A percentile compares a stretch with the other conserved stretches of the same genome.
Conservation (phyloP, 1,284 basidiomycete species). For the Schizopora paradoxa region DNA sequence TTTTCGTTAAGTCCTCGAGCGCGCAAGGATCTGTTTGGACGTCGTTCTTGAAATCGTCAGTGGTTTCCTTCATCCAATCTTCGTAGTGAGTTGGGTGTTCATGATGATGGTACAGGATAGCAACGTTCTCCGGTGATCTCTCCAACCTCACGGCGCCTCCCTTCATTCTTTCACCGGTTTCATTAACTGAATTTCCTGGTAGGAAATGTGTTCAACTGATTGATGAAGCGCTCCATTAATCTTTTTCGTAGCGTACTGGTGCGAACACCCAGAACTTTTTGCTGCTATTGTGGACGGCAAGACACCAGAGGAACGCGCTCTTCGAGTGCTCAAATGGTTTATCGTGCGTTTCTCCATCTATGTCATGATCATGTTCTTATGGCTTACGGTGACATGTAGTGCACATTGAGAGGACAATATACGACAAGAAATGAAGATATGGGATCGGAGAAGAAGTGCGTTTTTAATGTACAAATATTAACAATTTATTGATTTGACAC, state of each 20-base stretch:
- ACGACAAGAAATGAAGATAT: constrained; percentile 89
- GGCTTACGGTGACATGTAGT: constrained; percentile 34
- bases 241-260: constrained; percentile 72
- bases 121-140: constrained; percentile 87
- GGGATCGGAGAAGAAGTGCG: constrained; percentile 95
- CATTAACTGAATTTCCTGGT: constrained; percentile 86
- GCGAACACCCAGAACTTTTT: constrained; percentile 82
- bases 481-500: constrained; percentile 10
- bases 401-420: constrained; percentile 92
- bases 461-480: constrained; percentile 14
- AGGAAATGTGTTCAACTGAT: constrained; percentile 19
- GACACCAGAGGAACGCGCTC: constrained; percentile 65
- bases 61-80: constrained; percentile 20
- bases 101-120: constrained; percentile 44
- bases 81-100: constrained; percentile 6
- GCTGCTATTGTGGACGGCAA: constrained; percentile 75
- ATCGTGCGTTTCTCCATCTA: constrained; percentile 49
- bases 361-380: constrained; percentile 7
- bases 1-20: too few relatives aligned
- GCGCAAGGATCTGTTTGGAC: constrained; percentile 74
- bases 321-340: constrained; percentile 86
- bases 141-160: constrained; percentile 93
- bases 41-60: constrained; percentile 77
- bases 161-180: constrained; percentile 85
- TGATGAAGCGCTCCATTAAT: background rate